Evolutionary conservation across 2,329 filamentous ascomycete species (phyloP), one percentile per base, ranked within the genome.

Genomic region (Cadophora luteo-olivacea): DNA sequence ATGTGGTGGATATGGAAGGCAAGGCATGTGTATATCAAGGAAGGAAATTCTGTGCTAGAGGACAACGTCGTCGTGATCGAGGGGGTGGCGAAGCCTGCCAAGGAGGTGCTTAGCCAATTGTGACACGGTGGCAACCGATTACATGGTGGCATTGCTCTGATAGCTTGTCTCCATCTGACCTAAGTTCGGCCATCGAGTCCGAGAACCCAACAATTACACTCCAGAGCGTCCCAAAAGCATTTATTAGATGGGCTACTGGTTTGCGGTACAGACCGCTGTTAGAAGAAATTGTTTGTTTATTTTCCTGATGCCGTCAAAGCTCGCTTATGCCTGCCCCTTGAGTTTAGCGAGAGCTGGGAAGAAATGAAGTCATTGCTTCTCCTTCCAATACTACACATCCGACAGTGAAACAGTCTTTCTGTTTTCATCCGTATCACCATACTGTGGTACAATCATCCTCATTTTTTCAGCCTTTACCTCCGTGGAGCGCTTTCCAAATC

Each of bases 51-150:
- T 49, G 60, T 62, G n/a, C 60, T 62, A 9, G 60, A 62, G 24
- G 60, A 62, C 32, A 62, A 62, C 19, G 38, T 62, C 11, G 36
- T 62, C 11, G 29, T 62, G 11, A 32, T 62, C 32, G 14, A 62
- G 19, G 60, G 60, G 4, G 12, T n/a, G 24, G 38, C 60, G n/a
- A 33, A 41, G 60, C 60, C 60, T 16, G 60, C 60, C 16, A 62
- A 48, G 87, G 51, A 54, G 16, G 51, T 54, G 12, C 16, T 54
- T 11, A 54, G 24, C 16, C 51, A 54, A 32, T 29, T 54, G 24
- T 54, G 16, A 32, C 8, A 16, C 16, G 16, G 22, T 0, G 24
- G 14, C 14, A 8, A 45, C 6, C 2, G 36, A 45, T 19, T 45
- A 45, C 4, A 45, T 45, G 41, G 41, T 45, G 3, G 16, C 4